A percentile compares a stretch with the other conserved stretches of the same genome.
Evolutionary conservation across 176 grass and related monocot genomes (phyloP).

Genomic region (Calamus simplicifolius): DNA sequence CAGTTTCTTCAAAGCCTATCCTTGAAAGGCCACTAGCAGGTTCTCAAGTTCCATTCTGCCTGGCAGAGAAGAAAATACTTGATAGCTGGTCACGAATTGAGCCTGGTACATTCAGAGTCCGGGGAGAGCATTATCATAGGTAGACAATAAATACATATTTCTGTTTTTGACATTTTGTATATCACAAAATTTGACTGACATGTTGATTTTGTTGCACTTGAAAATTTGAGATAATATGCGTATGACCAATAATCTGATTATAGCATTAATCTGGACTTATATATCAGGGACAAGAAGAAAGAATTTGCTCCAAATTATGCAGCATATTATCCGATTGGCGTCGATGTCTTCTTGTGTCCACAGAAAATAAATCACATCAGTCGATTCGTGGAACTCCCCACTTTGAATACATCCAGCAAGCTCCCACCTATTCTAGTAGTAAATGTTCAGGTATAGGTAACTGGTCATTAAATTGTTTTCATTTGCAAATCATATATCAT

Average conservation of each 20-base stretch:
- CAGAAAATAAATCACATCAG: constrained; percentile 95
- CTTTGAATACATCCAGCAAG: constrained; percentile 42
- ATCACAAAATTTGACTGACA: background rate
- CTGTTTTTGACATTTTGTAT: background rate
- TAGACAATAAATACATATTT: constrained; percentile 22
- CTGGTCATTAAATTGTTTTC: no score
- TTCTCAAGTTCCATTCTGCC: constrained; percentile 79
- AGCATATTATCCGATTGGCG: constrained; percentile 85
- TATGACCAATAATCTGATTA: constrained; percentile 3
- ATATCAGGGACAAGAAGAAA: constrained; percentile 94
- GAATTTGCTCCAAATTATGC: constrained; percentile 76
- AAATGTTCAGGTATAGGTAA: constrained; percentile 72
- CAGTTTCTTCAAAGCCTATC: constrained; percentile 68
- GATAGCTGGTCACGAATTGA: constrained; percentile 89
- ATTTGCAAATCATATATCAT: background rate
- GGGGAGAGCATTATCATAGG: constrained; percentile 86
- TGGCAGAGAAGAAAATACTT: constrained; percentile 61
- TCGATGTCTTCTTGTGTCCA: constrained; percentile 71
- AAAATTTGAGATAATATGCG: no score
- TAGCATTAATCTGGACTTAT: constrained; percentile 4
- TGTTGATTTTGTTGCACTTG: no score
- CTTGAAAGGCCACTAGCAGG: constrained; percentile 80
- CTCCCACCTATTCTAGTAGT: constrained; percentile 83
- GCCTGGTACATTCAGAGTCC: constrained; percentile 73
- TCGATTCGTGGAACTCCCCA: constrained; percentile 85